Base-by-base conservation (phyloP, 2,329 filamentous ascomycete genomes). In the Phyllosticta citriasiana region DNA sequence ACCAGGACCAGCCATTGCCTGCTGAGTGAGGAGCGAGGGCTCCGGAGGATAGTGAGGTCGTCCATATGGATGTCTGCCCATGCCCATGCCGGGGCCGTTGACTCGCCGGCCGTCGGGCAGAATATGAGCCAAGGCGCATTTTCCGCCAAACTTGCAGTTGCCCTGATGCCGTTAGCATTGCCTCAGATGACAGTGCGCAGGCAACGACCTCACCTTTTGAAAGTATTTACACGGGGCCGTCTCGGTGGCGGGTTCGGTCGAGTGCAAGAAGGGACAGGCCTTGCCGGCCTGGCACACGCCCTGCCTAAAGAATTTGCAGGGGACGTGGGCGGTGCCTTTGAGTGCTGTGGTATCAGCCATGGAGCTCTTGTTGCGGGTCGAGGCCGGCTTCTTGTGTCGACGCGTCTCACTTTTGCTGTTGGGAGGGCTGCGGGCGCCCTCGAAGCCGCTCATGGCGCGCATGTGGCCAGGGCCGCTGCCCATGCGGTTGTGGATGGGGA, bases 241-340 rank as follows among this genome's bases (percentile, higher is more conserved):
- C 73, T 97, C 91, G 57, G 88, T 84, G 51, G 91, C 85, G 30
- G 86, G 83, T 72, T 94, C 89, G 65, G 94, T 86, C 65, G 95
- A 93, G 78, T 99, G 94, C 69, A 91, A 90, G 77, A 97, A 99
- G 51, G 94, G 94, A 78, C 94, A 99, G 66, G 92, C 91, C 73
- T 89, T 89, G 68, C 94, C 94, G 62, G 94, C 94, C 82, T 97
- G 93, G 76, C 94, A 99, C 70, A 91, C 87, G 73, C 93, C 92
- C 79, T 96, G 91, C 59, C 91, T 87, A 77, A 94, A 99, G 88
- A 99, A 99, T 82, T 97, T 97, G 88, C 94, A 99, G 50, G 94
- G 94, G 53, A 99, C 94, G 79, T 97, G 94, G 64, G 92, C 88
- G 19, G 94, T 96, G 76, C 96, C 93, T 97, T 52, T 33, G 55